Percentiles rank a stretch among this genome's conserved stretches.
phyloP scores from a whole-genome alignment of 352 stramenopile genomes.

The Phytophthora hybrid region DNA sequence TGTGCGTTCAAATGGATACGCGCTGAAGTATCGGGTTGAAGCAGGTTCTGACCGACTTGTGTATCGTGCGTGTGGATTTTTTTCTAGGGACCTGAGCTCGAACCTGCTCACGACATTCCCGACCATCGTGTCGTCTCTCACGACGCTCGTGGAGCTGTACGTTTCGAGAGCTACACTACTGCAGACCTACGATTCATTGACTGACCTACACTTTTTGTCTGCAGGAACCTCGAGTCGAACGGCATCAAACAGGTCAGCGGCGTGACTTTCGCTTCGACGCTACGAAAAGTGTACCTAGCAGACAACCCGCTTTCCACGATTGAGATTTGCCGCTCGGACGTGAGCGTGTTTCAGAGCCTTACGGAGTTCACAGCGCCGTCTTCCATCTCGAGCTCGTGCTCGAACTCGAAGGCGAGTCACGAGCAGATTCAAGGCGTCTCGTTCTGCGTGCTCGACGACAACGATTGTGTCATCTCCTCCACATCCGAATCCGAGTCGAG shows the following conservation, averaged over 20 bases:
- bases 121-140: conserved; percentile 50
- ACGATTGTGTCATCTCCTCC: conserved; percentile 31
- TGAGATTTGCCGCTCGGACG: conserved; percentile 57
- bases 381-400: conserved; percentile 42
- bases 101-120: conserved; percentile 67
- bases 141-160: conserved; percentile 64
- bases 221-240: conserved; percentile 71
- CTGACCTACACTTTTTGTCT: not conserved
- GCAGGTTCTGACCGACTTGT: not conserved
- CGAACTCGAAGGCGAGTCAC: conserved; percentile 30
- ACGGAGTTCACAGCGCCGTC: conserved; percentile 41
- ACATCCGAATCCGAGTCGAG: conserved; percentile 12
- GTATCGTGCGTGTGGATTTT: not conserved
- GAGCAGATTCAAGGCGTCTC: conserved; percentile 43
- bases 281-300: conserved; percentile 50
- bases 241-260: conserved; percentile 56
- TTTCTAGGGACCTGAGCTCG: conserved; percentile 59
- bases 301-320: conserved; percentile 59
- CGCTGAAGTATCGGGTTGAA: not conserved
- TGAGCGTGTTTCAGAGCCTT: conserved; percentile 49
- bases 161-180: conserved; percentile 16
- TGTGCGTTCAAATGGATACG: conserved; percentile 45
- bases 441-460: conserved; percentile 49
- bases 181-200: not conserved
- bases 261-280: conserved; percentile 61